Evolutionary conservation across 179 eudicot species (phyloP).

Genomic region (Vitellaria paradoxa): DNA sequence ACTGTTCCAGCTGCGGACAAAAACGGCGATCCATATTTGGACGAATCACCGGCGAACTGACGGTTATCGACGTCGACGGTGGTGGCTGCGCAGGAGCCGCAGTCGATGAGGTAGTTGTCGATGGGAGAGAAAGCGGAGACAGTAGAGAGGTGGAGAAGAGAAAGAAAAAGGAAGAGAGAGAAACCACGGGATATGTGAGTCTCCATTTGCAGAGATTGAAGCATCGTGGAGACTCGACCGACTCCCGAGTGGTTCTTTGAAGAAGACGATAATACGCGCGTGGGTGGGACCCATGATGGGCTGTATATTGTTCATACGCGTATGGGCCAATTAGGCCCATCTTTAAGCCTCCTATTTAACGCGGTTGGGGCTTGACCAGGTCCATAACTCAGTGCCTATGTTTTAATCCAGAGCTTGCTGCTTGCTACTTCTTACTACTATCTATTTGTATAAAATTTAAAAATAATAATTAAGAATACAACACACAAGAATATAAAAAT

Average conservation of each 20-base stretch:
- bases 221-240: no score
- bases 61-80: constrained; percentile 50
- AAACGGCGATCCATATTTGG: constrained; percentile 24
- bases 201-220: constrained; percentile 21
- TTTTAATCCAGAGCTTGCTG: no score
- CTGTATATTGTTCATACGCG: background rate
- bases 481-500: no score
- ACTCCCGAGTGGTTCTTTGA: no score
- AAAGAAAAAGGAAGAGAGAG: constrained; percentile 27
- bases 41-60: constrained; percentile 47
- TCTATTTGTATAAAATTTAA: no score
- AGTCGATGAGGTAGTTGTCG: constrained; percentile 66
- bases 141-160: constrained; percentile 19
- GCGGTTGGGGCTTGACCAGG: constrained; percentile 9
- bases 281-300: constrained; percentile 10
- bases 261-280: background rate
- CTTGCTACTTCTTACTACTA: no score
- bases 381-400: background rate
- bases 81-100: constrained; percentile 48
- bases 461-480: no score
- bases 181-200: background rate
- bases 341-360: background rate
- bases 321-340: background rate
- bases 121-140: constrained; percentile 50
- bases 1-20: constrained; percentile 35